Conservation (phyloP, 2,329 filamentous ascomycete genomes). For the Botrytis galanthina region DNA sequence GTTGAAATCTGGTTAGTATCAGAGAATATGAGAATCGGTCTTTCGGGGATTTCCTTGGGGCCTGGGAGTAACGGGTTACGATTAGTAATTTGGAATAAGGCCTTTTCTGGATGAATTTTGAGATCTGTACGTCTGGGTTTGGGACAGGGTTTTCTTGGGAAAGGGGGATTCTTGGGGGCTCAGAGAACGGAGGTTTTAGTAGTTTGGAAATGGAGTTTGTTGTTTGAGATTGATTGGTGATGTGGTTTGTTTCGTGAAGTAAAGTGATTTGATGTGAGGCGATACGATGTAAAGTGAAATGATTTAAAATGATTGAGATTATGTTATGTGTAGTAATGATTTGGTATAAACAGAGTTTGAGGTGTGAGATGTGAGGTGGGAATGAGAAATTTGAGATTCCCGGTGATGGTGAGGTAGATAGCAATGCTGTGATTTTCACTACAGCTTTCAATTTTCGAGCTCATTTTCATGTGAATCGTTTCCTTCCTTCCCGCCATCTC, state of each 20-base stretch:
- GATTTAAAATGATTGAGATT: neutral
- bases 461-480: too few species aligned
- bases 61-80: neutral
- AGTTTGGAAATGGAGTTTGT: neutral
- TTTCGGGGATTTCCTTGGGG: neutral
- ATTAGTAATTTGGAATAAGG: neutral
- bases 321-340: neutral
- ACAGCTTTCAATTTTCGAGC: too few species aligned
- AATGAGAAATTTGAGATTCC: neutral
- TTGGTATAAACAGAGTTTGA: neutral
- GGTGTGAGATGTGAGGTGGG: too few species aligned
- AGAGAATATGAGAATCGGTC: neutral
- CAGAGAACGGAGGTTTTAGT: neutral
- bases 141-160: neutral
- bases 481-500: too few species aligned
- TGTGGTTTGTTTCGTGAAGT: neutral
- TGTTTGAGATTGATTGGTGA: neutral
- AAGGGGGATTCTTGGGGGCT: neutral
- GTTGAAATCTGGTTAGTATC: neutral
- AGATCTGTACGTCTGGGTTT: neutral
- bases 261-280: neutral
- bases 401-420: too few species aligned
- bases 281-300: neutral
- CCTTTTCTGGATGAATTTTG: neutral
- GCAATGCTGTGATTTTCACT: too few species aligned